These are phyloP conservation scores for Neoboletus subvelutipes DNA, from an alignment of 768 basidiomycete genomes.

Conservation along the genomic window DNA sequence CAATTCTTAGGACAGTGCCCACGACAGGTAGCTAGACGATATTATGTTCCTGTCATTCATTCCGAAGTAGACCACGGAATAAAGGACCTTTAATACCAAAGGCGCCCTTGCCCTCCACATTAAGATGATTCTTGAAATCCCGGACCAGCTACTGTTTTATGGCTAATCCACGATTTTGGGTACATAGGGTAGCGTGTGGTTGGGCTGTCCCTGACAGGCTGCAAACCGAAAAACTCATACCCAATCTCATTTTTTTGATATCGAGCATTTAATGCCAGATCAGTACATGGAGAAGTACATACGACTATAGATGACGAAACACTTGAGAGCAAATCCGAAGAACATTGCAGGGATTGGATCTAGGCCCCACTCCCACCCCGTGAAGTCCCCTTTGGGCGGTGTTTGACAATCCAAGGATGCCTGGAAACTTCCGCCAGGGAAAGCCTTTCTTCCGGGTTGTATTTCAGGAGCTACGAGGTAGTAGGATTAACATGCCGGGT, in stretches of 20 bases:
- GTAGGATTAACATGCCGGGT: constrained; percentile 12
- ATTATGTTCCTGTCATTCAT: constrained; percentile 17
- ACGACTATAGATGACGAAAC: constrained; percentile 10
- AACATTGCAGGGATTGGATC: neutral
- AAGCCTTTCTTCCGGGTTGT: constrained; percentile 76
- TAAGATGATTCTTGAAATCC: neutral
- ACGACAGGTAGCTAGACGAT: constrained; percentile 21
- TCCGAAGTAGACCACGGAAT: constrained; percentile 23
- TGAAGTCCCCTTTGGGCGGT: constrained; percentile 50
- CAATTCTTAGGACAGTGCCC: neutral
- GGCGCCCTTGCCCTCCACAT: neutral
- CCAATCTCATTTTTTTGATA: neutral
- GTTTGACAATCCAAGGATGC: constrained; percentile 86
- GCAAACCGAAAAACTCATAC: no score
- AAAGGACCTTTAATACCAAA: constrained; percentile 15
- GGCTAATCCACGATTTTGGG: no score
- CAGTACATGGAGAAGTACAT: constrained; percentile 17
- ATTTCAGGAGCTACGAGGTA: constrained; percentile 67
- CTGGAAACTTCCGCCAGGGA: constrained; percentile 69
- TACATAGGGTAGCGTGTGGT: no score
- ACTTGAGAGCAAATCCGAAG: neutral
- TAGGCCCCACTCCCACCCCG: constrained; percentile 28
- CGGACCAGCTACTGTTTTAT: neutral
- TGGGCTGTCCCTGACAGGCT: neutral
- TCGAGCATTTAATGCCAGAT: neutral